Evolutionary conservation across 495 filamentous ascomycete genomes (phyloP), one percentile per base, ranked within the genome.

Genomic region (Talaromyces liani): DNA sequence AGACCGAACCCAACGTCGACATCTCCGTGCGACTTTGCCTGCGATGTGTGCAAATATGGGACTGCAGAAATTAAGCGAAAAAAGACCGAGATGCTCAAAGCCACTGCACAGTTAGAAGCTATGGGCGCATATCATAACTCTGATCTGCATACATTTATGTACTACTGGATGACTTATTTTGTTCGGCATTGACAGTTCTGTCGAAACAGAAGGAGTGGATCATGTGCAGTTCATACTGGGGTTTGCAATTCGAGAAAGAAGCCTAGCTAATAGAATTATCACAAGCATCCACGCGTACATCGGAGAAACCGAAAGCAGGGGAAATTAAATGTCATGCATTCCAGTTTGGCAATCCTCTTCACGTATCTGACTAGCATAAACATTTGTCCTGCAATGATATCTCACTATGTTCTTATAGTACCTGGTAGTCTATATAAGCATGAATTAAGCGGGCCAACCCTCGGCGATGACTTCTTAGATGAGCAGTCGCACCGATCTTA

Each of bases 21-120:
- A 0, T 77, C 78, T 4, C 77, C 78, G 27, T 98, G 93, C 68
- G 86, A 95, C 63, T 91, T 82, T 74, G 92, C 93, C 9, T 98
- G 93, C 70, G 93, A 98, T 75, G 89, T 85, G 74, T 91, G 92
- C 70, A 97, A 97, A 74, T 89, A 96, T 61, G 79, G 79, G 62
- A 69, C 76, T 4, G 71, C 71, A 25, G 84, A 71, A 1, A 71
- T 98, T 66, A 84, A 82, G 64, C 84, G 73, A 65, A 81, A 85
- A 60, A 92, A 90, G 71, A 69, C 77, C 61, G 77, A 68, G 6
- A 63, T 63, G 58, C 27, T 53, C 1, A 54, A 51, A 41, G 12
- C 34, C 33, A 24, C 58, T 45, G 24, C 8, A 25, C 4, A 16
- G 10, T 20, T 47, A 12, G 39, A 60, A 45, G 18, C 22, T 18